These are phyloP conservation scores for Elongisporangium prolatum DNA, from an alignment of 352 stramenopile species.

Conservation along the genomic window DNA sequence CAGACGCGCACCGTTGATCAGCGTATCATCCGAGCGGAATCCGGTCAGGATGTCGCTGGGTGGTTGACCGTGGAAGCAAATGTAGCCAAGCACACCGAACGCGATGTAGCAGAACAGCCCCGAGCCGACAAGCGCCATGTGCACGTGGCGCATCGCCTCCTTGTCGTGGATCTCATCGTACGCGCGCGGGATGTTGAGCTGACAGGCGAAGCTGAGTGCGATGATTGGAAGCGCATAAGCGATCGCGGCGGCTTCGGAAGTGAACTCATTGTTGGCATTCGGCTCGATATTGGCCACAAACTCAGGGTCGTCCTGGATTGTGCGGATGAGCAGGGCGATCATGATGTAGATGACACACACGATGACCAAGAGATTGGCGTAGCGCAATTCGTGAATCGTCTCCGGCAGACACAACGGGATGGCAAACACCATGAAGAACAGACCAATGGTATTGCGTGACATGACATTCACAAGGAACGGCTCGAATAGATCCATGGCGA, in stretches of 20 bases:
- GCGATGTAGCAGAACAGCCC: slow-evolving; percentile 54
- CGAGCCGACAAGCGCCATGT: slow-evolving; percentile 51
- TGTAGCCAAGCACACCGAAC: slow-evolving; percentile 67
- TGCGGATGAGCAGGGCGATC: slow-evolving; percentile 49
- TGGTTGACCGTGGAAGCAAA: slow-evolving; percentile 78
- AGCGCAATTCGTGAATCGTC: slow-evolving; percentile 80
- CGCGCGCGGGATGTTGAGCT: slow-evolving; percentile 76
- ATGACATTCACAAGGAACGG: slow-evolving; percentile 57
- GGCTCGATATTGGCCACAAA: slow-evolving; percentile 32
- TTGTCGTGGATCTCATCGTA: slow-evolving; percentile 80
- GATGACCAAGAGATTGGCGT: slow-evolving; percentile 75
- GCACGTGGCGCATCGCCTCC: slow-evolving; percentile 57
- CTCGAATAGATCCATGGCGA: slow-evolving; percentile 82
- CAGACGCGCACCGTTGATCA: slow-evolving; percentile 76
- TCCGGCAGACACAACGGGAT: slow-evolving; percentile 77
- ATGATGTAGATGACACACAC: slow-evolving; percentile 81
- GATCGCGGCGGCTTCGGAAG: slow-evolving; percentile 48
- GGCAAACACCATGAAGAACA: slow-evolving; percentile 59
- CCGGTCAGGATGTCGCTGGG: slow-evolving; percentile 82
- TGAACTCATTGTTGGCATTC: slow-evolving; percentile 48
- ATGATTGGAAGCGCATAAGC: slow-evolving; percentile 79
- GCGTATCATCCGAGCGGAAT: slow-evolving; percentile 55
- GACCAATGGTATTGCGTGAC: slow-evolving; percentile 53
- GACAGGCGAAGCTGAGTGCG: slow-evolving; percentile 73
- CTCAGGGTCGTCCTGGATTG: slow-evolving; percentile 30